Conservation (phyloP, 2,329 filamentous ascomycete species). For the Pleomassaria siparia region DNA sequence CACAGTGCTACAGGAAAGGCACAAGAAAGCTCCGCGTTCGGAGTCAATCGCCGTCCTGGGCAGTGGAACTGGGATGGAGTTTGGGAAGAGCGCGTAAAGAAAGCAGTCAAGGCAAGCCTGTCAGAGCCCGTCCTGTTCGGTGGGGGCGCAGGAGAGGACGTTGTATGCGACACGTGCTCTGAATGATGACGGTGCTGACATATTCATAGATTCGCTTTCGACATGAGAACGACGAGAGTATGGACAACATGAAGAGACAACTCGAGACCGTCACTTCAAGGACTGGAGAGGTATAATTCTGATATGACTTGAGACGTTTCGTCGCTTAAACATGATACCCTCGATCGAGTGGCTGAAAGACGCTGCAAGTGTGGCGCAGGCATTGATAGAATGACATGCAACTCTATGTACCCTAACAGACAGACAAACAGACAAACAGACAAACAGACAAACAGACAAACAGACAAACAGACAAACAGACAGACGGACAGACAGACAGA, state of each 20-base stretch:
- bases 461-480: too few relatives aligned
- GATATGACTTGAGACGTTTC: neutral
- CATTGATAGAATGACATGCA: too few relatives aligned
- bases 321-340: conserved; percentile 10
- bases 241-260: conserved; percentile 34
- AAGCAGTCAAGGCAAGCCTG: conserved; percentile 73
- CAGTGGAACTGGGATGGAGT: conserved; percentile 99
- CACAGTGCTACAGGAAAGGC: conserved; percentile 11
- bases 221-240: conserved; percentile 35
- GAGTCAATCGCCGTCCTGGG: conserved; percentile 64
- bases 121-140: conserved; percentile 82
- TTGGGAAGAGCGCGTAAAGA: conserved; percentile 86
- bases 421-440: too few relatives aligned
- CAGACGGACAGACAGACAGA: too few relatives aligned
- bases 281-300: conserved; percentile 16
- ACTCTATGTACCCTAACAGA: too few relatives aligned
- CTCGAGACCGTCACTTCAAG: conserved; percentile 22
- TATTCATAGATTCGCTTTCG: conserved; percentile 42
- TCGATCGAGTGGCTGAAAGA: too few relatives aligned
- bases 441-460: too few relatives aligned
- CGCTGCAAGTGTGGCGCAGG: too few relatives aligned
- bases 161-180: conserved; percentile 53
- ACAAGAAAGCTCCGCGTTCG: conserved; percentile 34
- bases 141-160: conserved; percentile 64
- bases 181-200: conserved; percentile 7